These are phyloP conservation scores for rapeseed (Brassica napus) DNA, from an alignment of 345 rosid species.

Conservation along the genomic window Da-Ae NC_063451.1:30113501-30114000, in stretches of 20 bases:
- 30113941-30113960: conserved; percentile 25
- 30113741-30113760: background rate
- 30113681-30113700: too few species aligned
- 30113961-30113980: conserved; percentile 17
- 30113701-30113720: too few species aligned
- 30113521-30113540: background rate
- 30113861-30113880: conserved; percentile 36
- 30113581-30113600: background rate
- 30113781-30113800: conserved; percentile 28
- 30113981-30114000: background rate
- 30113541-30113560: background rate
- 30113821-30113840: background rate
- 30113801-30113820: background rate
- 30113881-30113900: background rate
- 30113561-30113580: background rate
- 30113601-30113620: background rate
- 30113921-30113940: background rate
- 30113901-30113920: conserved; percentile 11
- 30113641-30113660: too few species aligned
- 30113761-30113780: conserved; percentile 12
- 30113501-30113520: background rate
- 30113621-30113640: too few species aligned
- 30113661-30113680: too few species aligned
- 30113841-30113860: conserved; percentile 60
- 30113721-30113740: background rate